Percentiles rank a stretch among this genome's conserved stretches.
These are phyloP conservation scores for Atractiella rhizophila DNA, from an alignment of 768 basidiomycete genomes.

Conservation along the genomic window DNA sequence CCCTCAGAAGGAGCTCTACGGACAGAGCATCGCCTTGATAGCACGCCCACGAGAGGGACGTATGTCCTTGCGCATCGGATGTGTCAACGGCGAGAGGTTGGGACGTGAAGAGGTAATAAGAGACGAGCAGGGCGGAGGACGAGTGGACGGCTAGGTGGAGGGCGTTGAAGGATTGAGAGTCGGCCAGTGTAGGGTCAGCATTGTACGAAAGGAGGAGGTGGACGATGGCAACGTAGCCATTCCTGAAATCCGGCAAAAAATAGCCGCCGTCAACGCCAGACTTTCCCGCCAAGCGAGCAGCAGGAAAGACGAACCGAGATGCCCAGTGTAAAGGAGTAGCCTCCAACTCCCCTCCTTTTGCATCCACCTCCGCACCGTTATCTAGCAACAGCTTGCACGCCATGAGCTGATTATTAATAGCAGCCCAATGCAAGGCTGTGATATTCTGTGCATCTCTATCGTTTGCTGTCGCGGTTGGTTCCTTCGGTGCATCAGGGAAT, in stretches of 20 bases:
- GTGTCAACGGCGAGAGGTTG: constrained; percentile 70
- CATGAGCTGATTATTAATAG: constrained; percentile 81
- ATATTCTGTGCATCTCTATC: constrained; percentile 69
- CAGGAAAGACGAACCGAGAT: constrained; percentile 28
- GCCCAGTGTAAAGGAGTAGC: constrained; percentile 98
- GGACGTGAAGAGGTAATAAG: constrained; percentile 63
- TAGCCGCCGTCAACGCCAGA: not conserved
- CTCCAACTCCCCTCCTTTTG: constrained; percentile 70
- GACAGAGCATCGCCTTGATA: constrained; percentile 95
- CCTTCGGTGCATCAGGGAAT: no score
- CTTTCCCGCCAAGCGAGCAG: not conserved
- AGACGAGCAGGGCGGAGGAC: constrained; percentile 72
- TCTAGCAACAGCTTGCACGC: constrained; percentile 68
- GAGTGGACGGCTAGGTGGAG: constrained; percentile 83
- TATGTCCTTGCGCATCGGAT: constrained; percentile 74
- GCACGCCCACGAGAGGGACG: constrained; percentile 92
- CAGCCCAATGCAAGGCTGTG: constrained; percentile 91
- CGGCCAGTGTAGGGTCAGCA: constrained; percentile 72
- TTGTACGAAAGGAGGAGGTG: constrained; percentile 70
- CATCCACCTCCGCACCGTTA: constrained; percentile 82
- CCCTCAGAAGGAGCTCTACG: constrained; percentile 64
- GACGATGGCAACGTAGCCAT: constrained; percentile 84
- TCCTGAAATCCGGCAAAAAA: constrained; percentile 24
- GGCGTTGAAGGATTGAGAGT: constrained; percentile 87
- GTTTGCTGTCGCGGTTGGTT: not conserved